phyloP scores from a whole-genome alignment of 2,329 filamentous ascomycete genomes.

The Didymella lethalis region DNA sequence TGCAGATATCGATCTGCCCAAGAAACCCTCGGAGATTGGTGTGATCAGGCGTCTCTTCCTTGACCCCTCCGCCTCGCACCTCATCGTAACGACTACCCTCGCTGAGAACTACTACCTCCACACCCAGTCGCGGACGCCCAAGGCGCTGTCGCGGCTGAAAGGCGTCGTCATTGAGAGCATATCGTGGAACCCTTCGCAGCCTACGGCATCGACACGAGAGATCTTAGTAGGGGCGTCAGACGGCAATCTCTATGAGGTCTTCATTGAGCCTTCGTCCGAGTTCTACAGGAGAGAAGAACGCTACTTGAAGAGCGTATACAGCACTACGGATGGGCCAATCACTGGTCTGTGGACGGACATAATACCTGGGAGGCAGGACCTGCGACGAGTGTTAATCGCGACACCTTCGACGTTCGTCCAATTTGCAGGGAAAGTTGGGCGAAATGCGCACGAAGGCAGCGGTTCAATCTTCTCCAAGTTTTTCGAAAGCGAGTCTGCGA shows the following conservation, averaged over 20 bases:
- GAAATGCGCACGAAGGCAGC: constrained; percentile 76
- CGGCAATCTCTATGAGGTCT: constrained; percentile 93
- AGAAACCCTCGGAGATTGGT: constrained; percentile 88
- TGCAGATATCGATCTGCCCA: constrained; percentile 93
- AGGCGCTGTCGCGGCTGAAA: constrained; percentile 80
- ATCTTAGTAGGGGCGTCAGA: constrained; percentile 92
- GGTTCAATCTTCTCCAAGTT: constrained; percentile 85
- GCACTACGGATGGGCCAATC: constrained; percentile 80
- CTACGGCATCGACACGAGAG: constrained; percentile 92
- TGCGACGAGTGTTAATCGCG: constrained; percentile 78
- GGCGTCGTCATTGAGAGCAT: constrained; percentile 88
- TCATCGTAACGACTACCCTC: constrained; percentile 87
- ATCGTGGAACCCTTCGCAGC: constrained; percentile 92
- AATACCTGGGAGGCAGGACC: constrained; percentile 71
- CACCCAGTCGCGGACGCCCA: constrained; percentile 88
- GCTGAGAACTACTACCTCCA: constrained; percentile 99
- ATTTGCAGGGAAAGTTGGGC: constrained; percentile 78
- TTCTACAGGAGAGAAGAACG: constrained; percentile 96
- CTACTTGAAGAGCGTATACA: constrained; percentile 84
- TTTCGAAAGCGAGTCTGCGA: constrained; percentile 86
- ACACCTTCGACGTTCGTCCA: constrained; percentile 82
- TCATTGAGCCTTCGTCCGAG: constrained; percentile 91
- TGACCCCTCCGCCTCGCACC: constrained; percentile 93
- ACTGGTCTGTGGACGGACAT: constrained; percentile 86
- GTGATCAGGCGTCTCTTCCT: constrained; percentile 96